Evolutionary conservation across 805 yeast species (phyloP).

Genomic region (Diddensiella caesifluorescens): DNA sequence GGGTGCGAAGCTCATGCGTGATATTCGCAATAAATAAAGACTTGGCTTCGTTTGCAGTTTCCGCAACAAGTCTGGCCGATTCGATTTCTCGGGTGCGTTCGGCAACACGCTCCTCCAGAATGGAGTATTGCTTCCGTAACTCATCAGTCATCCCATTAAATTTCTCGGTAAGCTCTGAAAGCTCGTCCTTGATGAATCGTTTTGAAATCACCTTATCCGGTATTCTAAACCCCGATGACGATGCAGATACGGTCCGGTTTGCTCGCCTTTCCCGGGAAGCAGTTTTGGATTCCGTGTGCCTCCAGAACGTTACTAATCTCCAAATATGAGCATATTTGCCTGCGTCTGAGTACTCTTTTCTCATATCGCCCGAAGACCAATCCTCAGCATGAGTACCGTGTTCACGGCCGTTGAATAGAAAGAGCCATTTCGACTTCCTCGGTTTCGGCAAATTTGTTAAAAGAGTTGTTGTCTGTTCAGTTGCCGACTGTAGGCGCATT

Average conservation of each 20-base stretch:
- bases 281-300: not conserved
- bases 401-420: not conserved
- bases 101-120: constrained; percentile 80
- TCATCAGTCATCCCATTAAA: constrained; percentile 89
- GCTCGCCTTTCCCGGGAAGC: not conserved
- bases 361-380: not conserved
- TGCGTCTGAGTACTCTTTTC: not conserved
- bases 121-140: constrained; percentile 73
- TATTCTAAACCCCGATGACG: constrained; percentile 18
- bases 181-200: constrained; percentile 55
- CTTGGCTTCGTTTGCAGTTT: constrained; percentile 93
- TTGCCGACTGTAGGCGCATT: constrained; percentile 71
- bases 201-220: constrained; percentile 23
- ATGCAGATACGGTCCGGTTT: constrained; percentile 1
- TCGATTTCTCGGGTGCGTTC: constrained; percentile 83
- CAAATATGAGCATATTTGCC: not conserved
- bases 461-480: constrained; percentile 42
- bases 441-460: not conserved
- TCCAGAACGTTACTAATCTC: not conserved
- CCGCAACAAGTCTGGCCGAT: constrained; percentile 82
- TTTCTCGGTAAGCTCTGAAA: constrained; percentile 79
- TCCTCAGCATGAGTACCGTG: not conserved
- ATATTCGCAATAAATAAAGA: constrained; percentile 90
- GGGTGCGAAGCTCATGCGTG: constrained; percentile 91
- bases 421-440: too few species aligned